A percentile compares a stretch with the other conserved stretches of the same genome.
Evolutionary conservation across 78 protist species (phyloP).

Genomic region (Planoprotostelium fungivorum): DNA sequence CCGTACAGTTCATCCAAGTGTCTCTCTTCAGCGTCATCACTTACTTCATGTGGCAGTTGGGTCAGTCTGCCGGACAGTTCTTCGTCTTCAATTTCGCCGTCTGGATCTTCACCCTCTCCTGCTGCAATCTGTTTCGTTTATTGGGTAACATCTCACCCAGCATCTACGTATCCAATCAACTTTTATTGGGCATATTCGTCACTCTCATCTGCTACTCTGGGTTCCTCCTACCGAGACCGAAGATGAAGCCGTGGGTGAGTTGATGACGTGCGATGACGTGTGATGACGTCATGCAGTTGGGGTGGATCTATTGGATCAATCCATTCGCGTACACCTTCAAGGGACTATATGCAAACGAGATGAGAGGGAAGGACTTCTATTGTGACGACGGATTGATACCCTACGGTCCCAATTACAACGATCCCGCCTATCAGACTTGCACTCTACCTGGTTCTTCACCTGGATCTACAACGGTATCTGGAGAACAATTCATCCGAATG

Average conservation of each 20-base stretch:
- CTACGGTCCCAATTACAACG: not conserved
- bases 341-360: conserved; percentile 21
- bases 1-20: conserved; percentile 7
- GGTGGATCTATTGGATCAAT: conserved; percentile 16
- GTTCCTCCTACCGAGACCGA: conserved; percentile 3
- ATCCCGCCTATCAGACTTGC: conserved; percentile 5
- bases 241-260: conserved; percentile 11
- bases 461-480: not conserved
- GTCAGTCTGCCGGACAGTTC: conserved; percentile 17
- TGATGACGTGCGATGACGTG: not conserved
- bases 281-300: not conserved
- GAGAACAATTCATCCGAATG: conserved; percentile 3
- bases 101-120: conserved; percentile 7
- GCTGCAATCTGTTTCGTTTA: conserved; percentile 2
- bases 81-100: conserved; percentile 13
- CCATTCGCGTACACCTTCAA: conserved; percentile 23
- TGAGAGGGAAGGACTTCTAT: not conserved
- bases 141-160: conserved; percentile 17
- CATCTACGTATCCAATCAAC: not conserved
- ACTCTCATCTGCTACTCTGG: not conserved
- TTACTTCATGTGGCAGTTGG: conserved; percentile 32
- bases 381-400: conserved; percentile 24
- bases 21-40: conserved; percentile 5
- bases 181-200: not conserved
- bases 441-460: conserved; percentile 8